Base-by-base conservation (phyloP, 2,329 filamentous ascomycete genomes). In the Pleoardoris graminearum region DNA sequence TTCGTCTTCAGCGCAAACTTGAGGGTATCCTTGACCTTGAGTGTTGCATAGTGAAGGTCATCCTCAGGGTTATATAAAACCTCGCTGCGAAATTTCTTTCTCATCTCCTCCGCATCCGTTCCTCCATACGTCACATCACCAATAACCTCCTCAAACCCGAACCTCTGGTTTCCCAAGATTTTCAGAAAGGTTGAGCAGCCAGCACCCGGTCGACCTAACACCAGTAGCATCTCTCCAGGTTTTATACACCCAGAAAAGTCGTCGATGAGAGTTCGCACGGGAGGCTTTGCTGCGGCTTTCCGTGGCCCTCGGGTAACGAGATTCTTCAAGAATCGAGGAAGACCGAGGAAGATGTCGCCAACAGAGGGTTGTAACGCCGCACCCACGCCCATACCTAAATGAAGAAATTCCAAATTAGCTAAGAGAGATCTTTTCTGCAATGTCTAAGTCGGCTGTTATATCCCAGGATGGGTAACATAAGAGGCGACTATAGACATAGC, bases 121-220 rank as follows among this genome's bases (percentile, higher is more conserved):
- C 82, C 81, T n/a, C 82, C 82, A 60, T 87, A 76, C 4, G 63
- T 69, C 22, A 76, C 69, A 6, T 86, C 79, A 0, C 86, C 86
- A 0, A 77, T 68, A 2, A 89, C 79, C 2, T 76, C 76, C 35
- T 79, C 76, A 59, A 82, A 89, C 3, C 86, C 86, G 4, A 71
- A 72, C 32, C 86, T 76, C 50, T 82, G 80, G 62, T 90, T 90
- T 45, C 85, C 79, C 4, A 91, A 77, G 61, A 88, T 78, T 62
- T 88, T 90, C 39, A 91, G 76, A 14, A 91, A 77, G 0, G 87
- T 88, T 0, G 87, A 89, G 67, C 88, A 91, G 29, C 87, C 87
- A 2, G 85, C 79, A 0, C 86, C 87, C 0, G 87, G 87, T 1
- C 86, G 79, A 3, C 87, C 87, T 0, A 90, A 76, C 0, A 90